Evolutionary conservation across 139 green algal species (phyloP), one percentile per base, ranked within the genome.

Genomic region (Pleodorina starrii): DNA sequence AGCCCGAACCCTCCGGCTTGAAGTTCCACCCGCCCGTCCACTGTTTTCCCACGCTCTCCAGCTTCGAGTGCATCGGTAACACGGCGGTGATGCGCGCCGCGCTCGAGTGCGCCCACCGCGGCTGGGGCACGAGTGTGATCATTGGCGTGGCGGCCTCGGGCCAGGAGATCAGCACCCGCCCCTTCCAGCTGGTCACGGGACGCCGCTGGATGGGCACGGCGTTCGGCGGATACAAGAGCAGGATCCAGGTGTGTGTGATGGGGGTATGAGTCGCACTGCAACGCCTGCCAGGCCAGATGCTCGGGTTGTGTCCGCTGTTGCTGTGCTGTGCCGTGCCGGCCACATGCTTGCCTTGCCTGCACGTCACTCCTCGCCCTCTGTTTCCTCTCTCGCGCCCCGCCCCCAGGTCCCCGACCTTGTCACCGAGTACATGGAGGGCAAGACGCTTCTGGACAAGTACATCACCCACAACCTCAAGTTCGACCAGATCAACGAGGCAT

Each of bases 111-210:
- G 96, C 95, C 2, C 98, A 99, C 94, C 94, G 94, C 29, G 95
- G 95, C 46, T 99, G 97, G 97, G 97, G 97, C 29, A 90, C 96
- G 88, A 95, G 87, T 0, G 92, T 98, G 0, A 93, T 99, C 42
- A 97, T 98, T 43, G 97, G 97, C 7, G 97, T 99, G 79, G 97
- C 97, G 21, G 97, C 90, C 1, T 81, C 95, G 35, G 97, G 97
- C 25, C 93, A 98, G 93, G 97, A 99, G 95, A 98, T 99, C 73
- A 91, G 89, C 75, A 99, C 97, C 19, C 93, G 98, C 6, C 98
- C 98, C 32, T 99, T 99, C 94, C 98, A 99, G 93, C 94, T 99
- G 17, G 97, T 99, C 51, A 99, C 97, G 16, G 97, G 97, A 5
- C 93, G 97, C 16, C 76, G 94, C 43, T 99, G 97, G 98, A 97